Evolutionary conservation across 2,329 filamentous ascomycete species (phyloP).

Genomic region (Neophaeococcomyces mojaviensis): DNA sequence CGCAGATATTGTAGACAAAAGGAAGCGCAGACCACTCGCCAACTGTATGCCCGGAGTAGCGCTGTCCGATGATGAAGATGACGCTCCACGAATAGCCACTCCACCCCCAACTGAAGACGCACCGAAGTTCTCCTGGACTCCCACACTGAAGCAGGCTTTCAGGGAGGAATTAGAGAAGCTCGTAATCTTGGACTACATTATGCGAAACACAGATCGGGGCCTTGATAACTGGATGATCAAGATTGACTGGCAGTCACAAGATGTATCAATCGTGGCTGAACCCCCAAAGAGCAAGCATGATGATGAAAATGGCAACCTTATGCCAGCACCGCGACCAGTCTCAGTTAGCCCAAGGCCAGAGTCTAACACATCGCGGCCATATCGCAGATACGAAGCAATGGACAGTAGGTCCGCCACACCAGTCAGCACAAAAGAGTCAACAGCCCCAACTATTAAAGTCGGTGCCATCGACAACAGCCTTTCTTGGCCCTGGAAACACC

Average conservation of each 20-base stretch:
- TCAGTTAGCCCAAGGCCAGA: conserved; percentile 38
- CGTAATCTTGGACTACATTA: conserved; percentile 96
- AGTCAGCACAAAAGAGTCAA: conserved; percentile 27
- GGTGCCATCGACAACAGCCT: conserved; percentile 97
- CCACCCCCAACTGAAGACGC: conserved; percentile 37
- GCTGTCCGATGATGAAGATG: conserved; percentile 55
- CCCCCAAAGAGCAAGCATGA: conserved; percentile 53
- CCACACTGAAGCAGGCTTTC: conserved; percentile 80
- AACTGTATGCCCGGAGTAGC: conserved; percentile 67
- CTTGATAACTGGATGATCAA: conserved; percentile 99
- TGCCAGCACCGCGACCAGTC: conserved; percentile 57
- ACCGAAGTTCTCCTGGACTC: conserved; percentile 72
- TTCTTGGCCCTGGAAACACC: conserved; percentile 99
- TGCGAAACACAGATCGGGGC: conserved; percentile 95
- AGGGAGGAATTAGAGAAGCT: conserved; percentile 93
- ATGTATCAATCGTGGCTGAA: conserved; percentile 79
- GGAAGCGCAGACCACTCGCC: conserved; percentile 66
- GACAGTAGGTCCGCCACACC: conserved; percentile 51
- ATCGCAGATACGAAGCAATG: conserved; percentile 78
- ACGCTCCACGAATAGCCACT: conserved; percentile 36
- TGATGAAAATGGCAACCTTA: conserved; percentile 40
- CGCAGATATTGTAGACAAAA: conserved; percentile 58
- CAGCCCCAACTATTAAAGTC: conserved; percentile 54
- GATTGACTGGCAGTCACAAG: conserved; percentile 75
- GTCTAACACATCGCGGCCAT: conserved; percentile 44